Base-by-base conservation (phyloP, 805 yeast genomes). In the Metschnikowia gelsemii region DNA sequence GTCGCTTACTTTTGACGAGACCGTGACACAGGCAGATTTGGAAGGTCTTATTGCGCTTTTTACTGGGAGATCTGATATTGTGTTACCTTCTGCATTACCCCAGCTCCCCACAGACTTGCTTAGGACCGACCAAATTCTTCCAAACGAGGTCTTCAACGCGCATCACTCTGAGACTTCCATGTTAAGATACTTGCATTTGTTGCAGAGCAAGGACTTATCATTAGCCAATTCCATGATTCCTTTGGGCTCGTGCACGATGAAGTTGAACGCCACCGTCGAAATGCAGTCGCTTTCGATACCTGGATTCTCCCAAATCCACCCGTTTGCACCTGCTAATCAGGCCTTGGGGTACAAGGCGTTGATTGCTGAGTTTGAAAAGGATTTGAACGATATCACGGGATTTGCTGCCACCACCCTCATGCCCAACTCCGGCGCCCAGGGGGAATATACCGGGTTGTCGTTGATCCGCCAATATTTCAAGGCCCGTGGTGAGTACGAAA, bases 341-440 rank as follows among this genome's bases (percentile, higher is more conserved):
- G 93, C 95, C n/a, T 58, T 70, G 51, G 99, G 99, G 27, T 93
- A 91, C 65, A 61, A 75, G 51, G 84, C 85, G 59, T 66, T 93
- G 45, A 79, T 90, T 37, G 58, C 64, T 17, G 95, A 87, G 58
- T 76, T 93, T 24, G 96, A 87, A 62, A 68, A 72, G 26, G 98
- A 93, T 64, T 72, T 93, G 52, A 86, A 90, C 42, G 87, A 85
- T 50, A 90, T 93, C 50, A 91, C 99, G 8, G 98, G 98, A 0
- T 88, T 93, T 57, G 87, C 82, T 46, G 91, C 87, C 29, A 84
- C 95, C 16, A 86, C 97, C 2, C 70, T 87, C 45, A 95, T 88
- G 82, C 99, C 99, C 49, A 93, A 93, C 62, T 87, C 97, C 28
- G 99, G 99, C 52, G 98, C 99, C 28, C 96, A 91, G 66, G 99